phyloP scores from a whole-genome alignment of 495 filamentous ascomycete genomes.

The Lasiosphaeris hirsuta region DNA sequence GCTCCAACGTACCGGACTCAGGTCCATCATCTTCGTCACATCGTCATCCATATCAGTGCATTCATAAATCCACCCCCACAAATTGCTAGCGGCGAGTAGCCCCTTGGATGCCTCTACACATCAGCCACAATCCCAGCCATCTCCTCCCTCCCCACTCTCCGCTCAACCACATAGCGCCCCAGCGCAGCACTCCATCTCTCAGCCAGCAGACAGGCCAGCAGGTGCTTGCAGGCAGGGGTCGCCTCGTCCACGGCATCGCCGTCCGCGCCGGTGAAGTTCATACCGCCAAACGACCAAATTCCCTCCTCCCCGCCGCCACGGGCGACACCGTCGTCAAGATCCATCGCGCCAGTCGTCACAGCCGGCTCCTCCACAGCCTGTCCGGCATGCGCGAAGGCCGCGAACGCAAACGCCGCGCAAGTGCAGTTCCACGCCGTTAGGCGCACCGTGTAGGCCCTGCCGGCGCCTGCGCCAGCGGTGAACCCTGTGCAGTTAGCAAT shows the following conservation, averaged over 20 bases:
- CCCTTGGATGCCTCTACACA: conserved; percentile 33
- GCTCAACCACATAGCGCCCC: conserved; percentile 51
- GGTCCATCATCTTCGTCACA: background rate
- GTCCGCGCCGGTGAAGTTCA: conserved; percentile 28
- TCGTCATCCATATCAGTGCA: background rate
- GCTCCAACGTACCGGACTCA: too few relatives aligned
- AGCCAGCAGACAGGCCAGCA: conserved; percentile 79
- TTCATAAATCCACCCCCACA: background rate
- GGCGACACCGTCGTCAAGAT: background rate
- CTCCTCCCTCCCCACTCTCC: conserved; percentile 57
- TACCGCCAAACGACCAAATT: conserved; percentile 40
- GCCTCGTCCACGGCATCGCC: conserved; percentile 27
- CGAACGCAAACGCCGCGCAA: conserved; percentile 77
- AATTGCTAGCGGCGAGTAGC: too few relatives aligned
- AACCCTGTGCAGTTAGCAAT: conserved; percentile 12
- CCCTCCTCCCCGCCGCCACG: background rate
- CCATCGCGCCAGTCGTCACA: background rate
- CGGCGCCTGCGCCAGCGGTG: background rate
- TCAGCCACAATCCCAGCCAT: conserved; percentile 75
- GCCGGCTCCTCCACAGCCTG: background rate
- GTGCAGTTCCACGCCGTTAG: conserved; percentile 82
- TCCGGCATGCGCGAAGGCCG: conserved; percentile 45
- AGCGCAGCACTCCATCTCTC: conserved; percentile 61
- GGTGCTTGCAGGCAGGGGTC: conserved; percentile 77
- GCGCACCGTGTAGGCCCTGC: conserved; percentile 62